Evolutionary conservation across 352 stramenopile genomes (phyloP), one percentile per base, ranked within the genome.

Genomic region (Elongisporangium prolatum): DNA sequence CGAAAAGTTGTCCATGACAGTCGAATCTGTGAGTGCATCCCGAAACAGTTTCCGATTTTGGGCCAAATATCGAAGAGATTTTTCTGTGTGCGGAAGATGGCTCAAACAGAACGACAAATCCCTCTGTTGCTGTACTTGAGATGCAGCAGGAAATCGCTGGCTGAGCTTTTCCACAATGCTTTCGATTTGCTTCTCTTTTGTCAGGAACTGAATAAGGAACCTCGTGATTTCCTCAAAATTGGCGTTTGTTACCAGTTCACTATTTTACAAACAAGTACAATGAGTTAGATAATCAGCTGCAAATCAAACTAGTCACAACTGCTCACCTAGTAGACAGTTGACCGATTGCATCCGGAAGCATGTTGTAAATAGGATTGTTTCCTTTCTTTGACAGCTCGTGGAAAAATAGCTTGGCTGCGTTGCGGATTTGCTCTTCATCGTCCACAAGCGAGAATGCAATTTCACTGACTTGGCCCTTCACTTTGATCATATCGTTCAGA

Each of bases 401-500:
- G 72, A 99, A 99, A 54, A 99, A 98, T 3, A 98, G 69, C 64
- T 93, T 89, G 14, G 97, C 89, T 57, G 98, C 91, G 57, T 97
- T 91, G 14, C 85, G 83, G 56, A 99, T 98, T 28, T 86, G 69
- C 37, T 84, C 68, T 48, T 97, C 94, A n/a, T 93, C 68, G 66
- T 99, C 97, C 11, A 97, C 82, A 20, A 99, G 72, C 38, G 90
- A 98, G 11, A 99, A 84, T 3, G 96, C 96, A 56, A 99, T 98
- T 57, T 98, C 86, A 54, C 84, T 93, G 51, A 97, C 87, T 70
- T 98, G 90, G 16, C 93, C 95, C 67, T 98, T 98, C n/a, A 99
- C 95, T 77, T 98, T 99, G 44, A 99, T 97, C 97, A 99, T 99
- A 64, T 99, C 97, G 72, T 99, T 99, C 34, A 99, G 74, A 69